Evolutionary conservation across 1,139 yeast species (phyloP).

Genomic region (Nakaseomyces nivariensis): DNA sequence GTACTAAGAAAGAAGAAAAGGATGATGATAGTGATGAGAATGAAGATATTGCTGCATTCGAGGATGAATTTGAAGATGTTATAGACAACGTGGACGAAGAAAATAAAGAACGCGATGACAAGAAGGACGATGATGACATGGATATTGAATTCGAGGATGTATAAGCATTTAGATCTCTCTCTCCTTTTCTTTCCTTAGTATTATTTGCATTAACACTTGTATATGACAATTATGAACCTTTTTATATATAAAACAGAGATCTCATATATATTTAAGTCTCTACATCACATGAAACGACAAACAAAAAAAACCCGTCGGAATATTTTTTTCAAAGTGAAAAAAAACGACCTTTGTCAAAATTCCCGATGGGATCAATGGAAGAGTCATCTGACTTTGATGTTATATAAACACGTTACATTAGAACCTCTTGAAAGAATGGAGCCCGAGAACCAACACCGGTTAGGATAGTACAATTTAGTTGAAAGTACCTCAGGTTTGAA

Average conservation of each 20-base stretch:
- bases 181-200: no score
- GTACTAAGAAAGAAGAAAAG: constrained; percentile 8
- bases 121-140: constrained; percentile 25
- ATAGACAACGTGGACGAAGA: constrained; percentile 6
- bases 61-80: constrained; percentile 33
- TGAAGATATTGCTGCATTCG: constrained; percentile 52
- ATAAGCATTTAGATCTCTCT: constrained; percentile 7
- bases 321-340: neutral
- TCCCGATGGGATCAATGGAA: constrained; percentile 1
- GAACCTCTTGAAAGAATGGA: no score
- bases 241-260: no score
- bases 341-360: neutral
- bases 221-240: no score
- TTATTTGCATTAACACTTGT: no score
- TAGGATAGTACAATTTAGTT: no score
- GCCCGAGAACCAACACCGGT: no score
- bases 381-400: neutral
- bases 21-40: constrained; percentile 16
- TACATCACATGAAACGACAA: neutral
- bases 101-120: constrained; percentile 23
- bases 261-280: neutral
- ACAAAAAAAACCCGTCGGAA: neutral
- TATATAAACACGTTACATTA: neutral
- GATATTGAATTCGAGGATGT: constrained; percentile 32
- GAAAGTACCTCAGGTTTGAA: no score